Evolutionary conservation across 768 basidiomycete species (phyloP), one percentile per base, ranked within the genome.

Genomic region (Rhodosporidiobolus sp.): DNA sequence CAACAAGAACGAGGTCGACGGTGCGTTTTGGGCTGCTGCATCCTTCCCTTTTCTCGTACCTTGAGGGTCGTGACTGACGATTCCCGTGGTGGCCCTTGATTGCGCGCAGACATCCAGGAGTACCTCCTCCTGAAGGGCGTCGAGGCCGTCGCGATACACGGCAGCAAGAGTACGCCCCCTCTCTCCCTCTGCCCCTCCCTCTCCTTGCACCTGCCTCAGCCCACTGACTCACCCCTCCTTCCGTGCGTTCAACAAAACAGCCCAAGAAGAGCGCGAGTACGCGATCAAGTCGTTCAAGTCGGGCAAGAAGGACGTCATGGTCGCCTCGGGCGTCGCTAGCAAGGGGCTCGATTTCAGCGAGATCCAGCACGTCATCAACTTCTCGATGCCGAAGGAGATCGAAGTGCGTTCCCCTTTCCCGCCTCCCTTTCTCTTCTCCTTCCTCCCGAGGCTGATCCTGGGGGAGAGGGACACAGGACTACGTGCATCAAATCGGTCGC

Each of bases 1-100:
- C 80, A 98, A 95, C 83, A 99, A 99, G 85, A 98, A 99, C 79
- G 96, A 99, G 80, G 96, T 99, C n/a, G 96, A 99, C 79, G 94
- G 94, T 94, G 75, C 77, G 86, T 72, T 28, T 32, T 12, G 4
- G 52, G 17, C 9, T 30, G 17, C 48, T 30, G 28, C 4, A 9
- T 26, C 26, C 26, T 17, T 10, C 32, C 9, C 17, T 38, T 28
- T 4, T 11, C 3, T 32, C 43, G 30, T 30, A 24, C 12, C 22
- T 26, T 9, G 38, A 35, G 50, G n/a, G n/a, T n/a, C 24, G 32
- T 16, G 26, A 26, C 49, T 56, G 35, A 30, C 48, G 38, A 43
- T 43, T 43, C 8, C 8, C 38, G 38, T 14, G 7, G 38, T 26
- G 5, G 28, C 30, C n/a, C 63, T 49, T 28, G 14, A 32, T 63